Evolutionary conservation across 2,329 filamentous ascomycete species (phyloP), one percentile per base, ranked within the genome.

Genomic region (Aotearoamyces nothofagi): DNA sequence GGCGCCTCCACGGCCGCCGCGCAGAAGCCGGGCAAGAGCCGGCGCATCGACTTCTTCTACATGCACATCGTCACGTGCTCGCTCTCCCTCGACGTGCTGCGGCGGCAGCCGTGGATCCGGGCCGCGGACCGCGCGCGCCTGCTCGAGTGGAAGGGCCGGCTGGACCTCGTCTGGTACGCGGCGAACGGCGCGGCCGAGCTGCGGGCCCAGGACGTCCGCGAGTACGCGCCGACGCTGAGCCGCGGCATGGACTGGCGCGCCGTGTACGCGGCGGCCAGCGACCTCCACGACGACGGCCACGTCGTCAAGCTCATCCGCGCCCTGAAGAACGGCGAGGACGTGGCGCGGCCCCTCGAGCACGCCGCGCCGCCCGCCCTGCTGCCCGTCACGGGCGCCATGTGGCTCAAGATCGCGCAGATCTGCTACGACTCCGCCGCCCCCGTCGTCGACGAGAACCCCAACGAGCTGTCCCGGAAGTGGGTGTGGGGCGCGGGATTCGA

Each of bases 41-140:
- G 76, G 27, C 84, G 78, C 47, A 72, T 82, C 47, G 86, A 93
- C 49, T 94, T 94, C 50, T 90, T 76, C 57, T 61, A 59, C 46
- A 84, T 86, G 43, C 86, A 94, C 52, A 69, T 73, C 43, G 56
- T 87, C 39, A 94, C 78, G 45, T 59, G 59, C 0, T 46, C 61
- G 8, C 75, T 76, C n/a, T 70, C 92, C 39, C 90, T 87, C 56
- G 63, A 81, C 39, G 58, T 61, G 5, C 63, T 93, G 47, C 64
- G 74, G 44, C 54, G 55, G 8, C 63, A 63, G 38, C 39, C 59
- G 20, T 90, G 68, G 66, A 59, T 84, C 24, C 59, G 69, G 0
- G 45, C 54, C 0, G 57, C 60, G 5, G 57, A 59, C 26, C 87
- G 86, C 46, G 57, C 62, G 9, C 70, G 80, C 5, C 55, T 93